Conservation (phyloP, 768 basidiomycete genomes). For the Hygrophoropsis aurantiaca region DNA sequence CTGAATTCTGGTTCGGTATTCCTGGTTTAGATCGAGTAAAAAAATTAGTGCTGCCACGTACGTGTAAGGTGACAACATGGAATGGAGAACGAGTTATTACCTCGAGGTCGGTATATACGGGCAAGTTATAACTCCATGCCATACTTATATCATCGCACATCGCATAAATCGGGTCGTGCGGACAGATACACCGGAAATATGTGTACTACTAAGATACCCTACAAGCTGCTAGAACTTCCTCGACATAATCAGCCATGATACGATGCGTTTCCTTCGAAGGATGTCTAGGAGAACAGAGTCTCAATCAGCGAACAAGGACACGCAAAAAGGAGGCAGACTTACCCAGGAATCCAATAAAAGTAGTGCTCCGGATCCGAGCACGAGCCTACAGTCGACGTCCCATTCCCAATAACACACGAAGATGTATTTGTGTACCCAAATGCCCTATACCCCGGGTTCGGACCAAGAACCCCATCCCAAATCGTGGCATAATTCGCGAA, state of each 20-base stretch:
- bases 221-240: constrained; percentile 39
- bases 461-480: constrained; percentile 49
- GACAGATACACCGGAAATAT: too few relatives aligned
- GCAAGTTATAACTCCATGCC: too few relatives aligned
- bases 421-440: constrained; percentile 48
- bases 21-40: too few relatives aligned
- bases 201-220: too few relatives aligned
- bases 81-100: too few relatives aligned
- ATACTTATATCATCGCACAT: too few relatives aligned
- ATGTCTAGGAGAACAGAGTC: constrained; percentile 34
- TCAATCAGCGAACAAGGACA: neutral
- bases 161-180: too few relatives aligned
- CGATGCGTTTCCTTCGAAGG: constrained; percentile 49
- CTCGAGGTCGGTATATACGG: too few relatives aligned
- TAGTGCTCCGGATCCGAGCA: constrained; percentile 47
- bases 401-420: constrained; percentile 31
- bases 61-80: too few relatives aligned
- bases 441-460: constrained; percentile 42
- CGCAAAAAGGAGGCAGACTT: constrained; percentile 9
- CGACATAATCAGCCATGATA: constrained; percentile 55
- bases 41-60: too few relatives aligned
- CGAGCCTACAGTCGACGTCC: constrained; percentile 19
- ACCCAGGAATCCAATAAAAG: constrained; percentile 57
- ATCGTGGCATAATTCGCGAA: constrained; percentile 49
- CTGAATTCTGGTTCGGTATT: too few relatives aligned